Evolutionary conservation across 2,329 filamentous ascomycete genomes (phyloP), one percentile per base, ranked within the genome.

Genomic region (Calonectria fujianensis): DNA sequence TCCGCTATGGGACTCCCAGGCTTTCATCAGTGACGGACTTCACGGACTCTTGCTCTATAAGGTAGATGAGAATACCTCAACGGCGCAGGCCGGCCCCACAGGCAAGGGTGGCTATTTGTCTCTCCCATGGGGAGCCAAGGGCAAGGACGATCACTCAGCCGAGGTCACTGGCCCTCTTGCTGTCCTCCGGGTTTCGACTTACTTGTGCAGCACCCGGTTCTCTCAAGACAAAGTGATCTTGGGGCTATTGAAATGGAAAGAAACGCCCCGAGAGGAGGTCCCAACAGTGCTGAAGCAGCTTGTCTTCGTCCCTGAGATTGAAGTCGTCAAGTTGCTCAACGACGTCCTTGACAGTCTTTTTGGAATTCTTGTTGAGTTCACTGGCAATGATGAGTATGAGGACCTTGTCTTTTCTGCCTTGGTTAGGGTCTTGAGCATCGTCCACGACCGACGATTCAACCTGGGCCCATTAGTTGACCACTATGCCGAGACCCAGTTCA

Each of bases 221-320:
- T 98, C 96, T 0, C 97, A 99, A 83, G 96, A 99, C 82, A 94
- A 96, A 71, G 92, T 94, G 20, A 91, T 99, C 14, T 87, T 98
- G 24, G 94, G 95, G 20, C 88, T 99, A 32, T 86, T 98, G 41
- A 95, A 93, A 79, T 98, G 97, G 97, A 95, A 92, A 81, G 94
- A 96, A 16, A 90, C 93, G 51, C 89, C 93, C 0, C 90, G 93
- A 59, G 92, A 93, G 35, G 92, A 96, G 45, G 89, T 98, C 1
- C 89, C 94, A 0, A 89, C 92, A 31, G 87, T 98, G 0, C 87
- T 99, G 52, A 94, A 94, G 82, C 93, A 96, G 78, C 91, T 98
- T 64, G 93, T 96, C 27, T 98, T 98, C 78, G 96, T 99, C 0
- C 95, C 97, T 0, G 97, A 99, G 83, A 98, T 98, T 71, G 97